These are phyloP conservation scores for Jamesozyma rosinii DNA, from an alignment of 805 yeast genomes.

Conservation along the genomic window DNA sequence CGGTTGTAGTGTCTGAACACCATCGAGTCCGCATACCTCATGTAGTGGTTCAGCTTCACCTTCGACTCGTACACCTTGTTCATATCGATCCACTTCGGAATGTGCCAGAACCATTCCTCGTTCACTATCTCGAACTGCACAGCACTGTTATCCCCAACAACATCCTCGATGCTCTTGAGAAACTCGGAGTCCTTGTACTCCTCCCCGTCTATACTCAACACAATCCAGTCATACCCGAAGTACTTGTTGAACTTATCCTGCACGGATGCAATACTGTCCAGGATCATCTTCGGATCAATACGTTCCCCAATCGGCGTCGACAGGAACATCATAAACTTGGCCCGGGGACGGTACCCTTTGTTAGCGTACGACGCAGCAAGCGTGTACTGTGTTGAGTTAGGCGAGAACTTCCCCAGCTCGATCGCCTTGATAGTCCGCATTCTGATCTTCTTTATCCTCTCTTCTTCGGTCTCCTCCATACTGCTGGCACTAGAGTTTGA, in stretches of 20 bases:
- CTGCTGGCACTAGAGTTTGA: background rate
- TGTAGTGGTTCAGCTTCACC: slow-evolving; percentile 43
- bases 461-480: background rate
- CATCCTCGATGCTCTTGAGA: slow-evolving; percentile 40
- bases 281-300: slow-evolving; percentile 44
- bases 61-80: slow-evolving; percentile 55
- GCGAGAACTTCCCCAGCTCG: background rate
- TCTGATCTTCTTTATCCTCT: slow-evolving; percentile 1
- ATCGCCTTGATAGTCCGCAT: background rate
- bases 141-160: slow-evolving; percentile 40
- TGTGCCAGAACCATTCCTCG: slow-evolving; percentile 44
- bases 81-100: slow-evolving; percentile 68
- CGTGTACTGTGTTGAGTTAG: slow-evolving; percentile 3
- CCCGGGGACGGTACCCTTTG: slow-evolving; percentile 19
- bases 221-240: slow-evolving; percentile 85
- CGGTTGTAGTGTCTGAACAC: slow-evolving; percentile 80
- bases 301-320: slow-evolving; percentile 45
- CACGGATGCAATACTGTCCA: slow-evolving; percentile 54
- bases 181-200: slow-evolving; percentile 60
- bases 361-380: slow-evolving; percentile 5
- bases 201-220: slow-evolving; percentile 57
- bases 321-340: slow-evolving; percentile 35
- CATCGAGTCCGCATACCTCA: slow-evolving; percentile 60
- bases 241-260: slow-evolving; percentile 72
- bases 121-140: background rate